phyloP scores from a whole-genome alignment of 306 rosid species.

The Sicyos edulis region DNA sequence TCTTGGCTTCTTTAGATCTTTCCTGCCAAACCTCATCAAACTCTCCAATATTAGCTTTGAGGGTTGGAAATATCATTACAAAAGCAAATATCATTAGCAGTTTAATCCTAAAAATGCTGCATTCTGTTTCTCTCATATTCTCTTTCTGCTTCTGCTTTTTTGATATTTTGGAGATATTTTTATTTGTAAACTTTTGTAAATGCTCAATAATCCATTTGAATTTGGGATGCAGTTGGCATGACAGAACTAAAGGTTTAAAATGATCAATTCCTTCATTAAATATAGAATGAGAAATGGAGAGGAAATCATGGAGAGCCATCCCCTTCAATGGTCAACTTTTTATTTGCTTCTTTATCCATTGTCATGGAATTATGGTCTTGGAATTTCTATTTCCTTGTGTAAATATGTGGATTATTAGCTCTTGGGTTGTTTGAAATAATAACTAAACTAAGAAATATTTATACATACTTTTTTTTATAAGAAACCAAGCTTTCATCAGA shows the following conservation, averaged over 20 bases:
- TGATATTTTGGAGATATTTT: no score
- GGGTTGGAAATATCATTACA: slow-evolving; percentile 21
- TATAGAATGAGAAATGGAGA: slow-evolving; percentile 27
- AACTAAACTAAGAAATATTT: background rate
- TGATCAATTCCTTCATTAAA: background rate
- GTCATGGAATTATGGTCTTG: background rate
- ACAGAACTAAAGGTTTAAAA: background rate
- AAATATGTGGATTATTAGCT: background rate
- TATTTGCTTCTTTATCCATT: slow-evolving; percentile 16
- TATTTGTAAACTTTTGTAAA: background rate
- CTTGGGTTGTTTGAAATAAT: slow-evolving; percentile 1
- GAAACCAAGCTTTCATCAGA: no score
- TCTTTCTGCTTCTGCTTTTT: background rate
- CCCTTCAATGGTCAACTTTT: slow-evolving; percentile 13
- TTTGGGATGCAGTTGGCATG: background rate
- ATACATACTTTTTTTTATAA: no score
- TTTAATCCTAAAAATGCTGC: slow-evolving; percentile 12
- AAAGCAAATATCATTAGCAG: slow-evolving; percentile 28
- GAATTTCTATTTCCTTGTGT: background rate
- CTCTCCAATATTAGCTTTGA: slow-evolving; percentile 30
- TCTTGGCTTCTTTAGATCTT: slow-evolving; percentile 32
- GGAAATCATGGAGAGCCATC: slow-evolving; percentile 29
- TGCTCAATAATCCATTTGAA: background rate
- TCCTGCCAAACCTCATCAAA: slow-evolving; percentile 36
- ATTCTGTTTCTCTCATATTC: slow-evolving; percentile 1